Percentiles rank a stretch among this genome's conserved stretches.
These are phyloP conservation scores for Ustilago trichophora DNA, from an alignment of 1,284 basidiomycete species.

Conservation along the genomic window DNA sequence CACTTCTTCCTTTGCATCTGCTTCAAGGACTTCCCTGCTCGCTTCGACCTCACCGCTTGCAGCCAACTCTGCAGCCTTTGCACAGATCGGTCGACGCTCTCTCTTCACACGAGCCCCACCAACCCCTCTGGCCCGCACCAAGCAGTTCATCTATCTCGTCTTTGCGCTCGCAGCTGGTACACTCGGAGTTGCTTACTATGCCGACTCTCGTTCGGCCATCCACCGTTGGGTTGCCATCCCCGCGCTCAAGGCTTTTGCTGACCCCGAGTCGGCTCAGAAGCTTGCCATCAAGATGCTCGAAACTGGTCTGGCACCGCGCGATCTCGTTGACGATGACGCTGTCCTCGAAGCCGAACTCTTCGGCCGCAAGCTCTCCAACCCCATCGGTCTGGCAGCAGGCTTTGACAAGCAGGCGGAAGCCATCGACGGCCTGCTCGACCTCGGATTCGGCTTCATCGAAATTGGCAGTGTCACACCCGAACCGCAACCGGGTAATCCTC, in stretches of 20 bases:
- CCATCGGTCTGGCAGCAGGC: conserved; percentile 91
- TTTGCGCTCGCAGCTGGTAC: conserved; percentile 67
- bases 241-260: conserved; percentile 72
- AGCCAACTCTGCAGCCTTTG: not conserved
- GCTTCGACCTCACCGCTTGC: no score
- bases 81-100: conserved; percentile 14
- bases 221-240: conserved; percentile 87
- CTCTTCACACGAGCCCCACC: conserved; percentile 38
- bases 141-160: conserved; percentile 39
- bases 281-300: conserved; percentile 81
- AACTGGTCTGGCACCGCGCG: conserved; percentile 80
- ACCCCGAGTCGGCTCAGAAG: conserved; percentile 86
- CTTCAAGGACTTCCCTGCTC: conserved; percentile 13
- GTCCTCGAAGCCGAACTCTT: conserved; percentile 82
- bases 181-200: conserved; percentile 81
- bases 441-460: conserved; percentile 98
- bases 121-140: conserved; percentile 37
- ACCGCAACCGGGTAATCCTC: conserved; percentile 91
- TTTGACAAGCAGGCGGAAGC: conserved; percentile 98
- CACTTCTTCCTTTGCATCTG: no score
- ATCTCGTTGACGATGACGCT: conserved; percentile 77
- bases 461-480: conserved; percentile 95
- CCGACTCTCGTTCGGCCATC: conserved; percentile 83
- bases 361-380: conserved; percentile 82
- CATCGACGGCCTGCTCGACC: conserved; percentile 87